Percentiles rank a stretch among this genome's conserved stretches.
Evolutionary conservation across 2,329 filamentous ascomycete species (phyloP).

Genomic region (Phaeomoniella chlamydospora): DNA sequence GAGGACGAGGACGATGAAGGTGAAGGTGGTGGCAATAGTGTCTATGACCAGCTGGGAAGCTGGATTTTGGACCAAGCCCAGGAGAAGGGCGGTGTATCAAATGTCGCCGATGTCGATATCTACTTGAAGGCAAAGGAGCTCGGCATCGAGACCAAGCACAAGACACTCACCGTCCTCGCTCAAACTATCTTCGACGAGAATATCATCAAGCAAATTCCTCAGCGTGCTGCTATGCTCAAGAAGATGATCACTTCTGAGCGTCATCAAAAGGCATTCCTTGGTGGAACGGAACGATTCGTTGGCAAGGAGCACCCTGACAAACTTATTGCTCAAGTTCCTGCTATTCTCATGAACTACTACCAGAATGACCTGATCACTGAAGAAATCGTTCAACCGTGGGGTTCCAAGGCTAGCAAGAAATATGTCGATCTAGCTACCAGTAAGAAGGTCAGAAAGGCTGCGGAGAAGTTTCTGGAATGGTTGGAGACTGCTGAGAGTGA

Average conservation of each 20-base stretch:
- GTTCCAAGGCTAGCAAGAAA: slow-evolving; percentile 92
- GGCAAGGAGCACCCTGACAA: slow-evolving; percentile 61
- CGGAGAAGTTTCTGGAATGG: slow-evolving; percentile 89
- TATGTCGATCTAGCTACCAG: slow-evolving; percentile 81
- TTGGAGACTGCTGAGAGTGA: slow-evolving; percentile 71
- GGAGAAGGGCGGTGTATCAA: slow-evolving; percentile 54
- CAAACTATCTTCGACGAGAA: slow-evolving; percentile 89
- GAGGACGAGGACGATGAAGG: slow-evolving; percentile 71
- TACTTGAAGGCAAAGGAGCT: slow-evolving; percentile 96
- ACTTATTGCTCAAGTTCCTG: slow-evolving; percentile 62
- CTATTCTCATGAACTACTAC: slow-evolving; percentile 81
- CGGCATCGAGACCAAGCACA: slow-evolving; percentile 88
- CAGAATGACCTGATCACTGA: slow-evolving; percentile 79
- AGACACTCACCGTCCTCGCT: slow-evolving; percentile 78
- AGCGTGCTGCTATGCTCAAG: slow-evolving; percentile 76
- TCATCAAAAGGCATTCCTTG: slow-evolving; percentile 89
- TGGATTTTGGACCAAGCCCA: slow-evolving; percentile 72
- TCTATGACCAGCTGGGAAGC: slow-evolving; percentile 81
- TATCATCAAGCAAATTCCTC: slow-evolving; percentile 74
- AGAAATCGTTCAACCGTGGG: slow-evolving; percentile 82
- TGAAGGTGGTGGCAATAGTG: slow-evolving; percentile 57
- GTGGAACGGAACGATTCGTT: slow-evolving; percentile 86
- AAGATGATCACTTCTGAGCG: slow-evolving; percentile 84
- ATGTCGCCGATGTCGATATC: slow-evolving; percentile 77
- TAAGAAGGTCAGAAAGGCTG: slow-evolving; percentile 90